A percentile compares a stretch with the other conserved stretches of the same genome.
Conservation (phyloP, 2,329 filamentous ascomycete genomes). For the Pseudopyrenochaeta lycopersici region DNA sequence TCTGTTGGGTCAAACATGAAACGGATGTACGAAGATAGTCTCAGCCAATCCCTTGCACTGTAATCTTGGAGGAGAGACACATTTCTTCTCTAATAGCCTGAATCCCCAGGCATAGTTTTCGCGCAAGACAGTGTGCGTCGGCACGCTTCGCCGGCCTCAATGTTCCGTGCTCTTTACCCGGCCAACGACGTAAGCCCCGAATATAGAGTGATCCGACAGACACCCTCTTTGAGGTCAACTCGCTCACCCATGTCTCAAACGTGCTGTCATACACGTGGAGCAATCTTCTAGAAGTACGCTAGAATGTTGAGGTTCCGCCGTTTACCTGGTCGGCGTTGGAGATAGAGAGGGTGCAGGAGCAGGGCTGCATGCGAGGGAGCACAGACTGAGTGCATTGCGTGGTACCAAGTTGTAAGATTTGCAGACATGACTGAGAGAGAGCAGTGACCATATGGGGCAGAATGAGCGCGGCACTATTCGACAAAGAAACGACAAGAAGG, state of each 20-base stretch:
- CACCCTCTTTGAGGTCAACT: background rate
- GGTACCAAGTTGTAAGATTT: background rate
- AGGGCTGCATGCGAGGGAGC: background rate
- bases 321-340: background rate
- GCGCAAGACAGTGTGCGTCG: no score
- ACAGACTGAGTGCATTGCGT: background rate
- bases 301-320: background rate
- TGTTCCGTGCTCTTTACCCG: background rate
- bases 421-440: background rate
- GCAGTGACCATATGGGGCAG: background rate
- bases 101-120: background rate
- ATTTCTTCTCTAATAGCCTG: background rate
- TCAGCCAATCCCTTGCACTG: background rate
- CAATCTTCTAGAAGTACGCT: background rate
- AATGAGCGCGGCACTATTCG: background rate
- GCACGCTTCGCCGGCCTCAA: background rate
- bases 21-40: background rate
- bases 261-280: background rate
- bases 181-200: conserved; percentile 2
- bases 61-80: background rate
- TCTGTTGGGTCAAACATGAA: background rate
- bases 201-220: background rate
- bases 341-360: background rate
- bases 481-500: background rate
- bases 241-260: conserved; percentile 2